Evolutionary conservation across 768 basidiomycete species (phyloP), one percentile per base, ranked within the genome.

Genomic region (Lepiota brunneoincarnata): DNA sequence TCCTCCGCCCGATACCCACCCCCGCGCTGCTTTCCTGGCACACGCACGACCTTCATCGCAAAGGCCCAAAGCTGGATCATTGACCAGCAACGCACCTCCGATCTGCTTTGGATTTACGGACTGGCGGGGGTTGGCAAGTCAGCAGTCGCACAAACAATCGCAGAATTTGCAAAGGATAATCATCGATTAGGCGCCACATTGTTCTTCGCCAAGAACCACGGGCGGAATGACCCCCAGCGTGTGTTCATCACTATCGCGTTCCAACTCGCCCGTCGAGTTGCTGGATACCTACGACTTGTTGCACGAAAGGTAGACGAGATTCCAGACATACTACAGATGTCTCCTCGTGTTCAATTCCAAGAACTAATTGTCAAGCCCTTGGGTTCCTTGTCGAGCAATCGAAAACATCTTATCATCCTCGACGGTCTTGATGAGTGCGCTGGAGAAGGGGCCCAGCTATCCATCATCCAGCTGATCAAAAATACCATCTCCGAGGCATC

Each of bases 111-210:
- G 53, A 21, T 54, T n/a, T 37, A 9, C 36, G 44, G 53, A 3
- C 45, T 38, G 35, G 21, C 53, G 2, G 53, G 53, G 5, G 40
- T 38, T n/a, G 53, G 53, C 10, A 54, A 54, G 35, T 46, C 53
- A 1, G 45, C 53, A 4, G 34, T 54, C 20, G 34, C 53, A 3
- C 35, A 38, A 45, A 54, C 44, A 1, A 17, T 54, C 34, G 36
- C 44, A 34, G 26, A 35, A 15, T 38, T 38, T 7, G 31, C 38
- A 1, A 2, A 14, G 2, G 14, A 39, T 15, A 35, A 28, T 7
- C 1, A 23, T 1, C 36, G n/a, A 7, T 35, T 47, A 2, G 45
- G 45, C 37, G 53, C 44, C 6, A 37, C 44, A 14, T 54, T 54
- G 21, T 54, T 47, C 23, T 47, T 44, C 37, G n/a, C 31, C 40